phyloP scores from a whole-genome alignment of 176 grass and related monocot genomes.

The Elaeis guineensis region DNA sequence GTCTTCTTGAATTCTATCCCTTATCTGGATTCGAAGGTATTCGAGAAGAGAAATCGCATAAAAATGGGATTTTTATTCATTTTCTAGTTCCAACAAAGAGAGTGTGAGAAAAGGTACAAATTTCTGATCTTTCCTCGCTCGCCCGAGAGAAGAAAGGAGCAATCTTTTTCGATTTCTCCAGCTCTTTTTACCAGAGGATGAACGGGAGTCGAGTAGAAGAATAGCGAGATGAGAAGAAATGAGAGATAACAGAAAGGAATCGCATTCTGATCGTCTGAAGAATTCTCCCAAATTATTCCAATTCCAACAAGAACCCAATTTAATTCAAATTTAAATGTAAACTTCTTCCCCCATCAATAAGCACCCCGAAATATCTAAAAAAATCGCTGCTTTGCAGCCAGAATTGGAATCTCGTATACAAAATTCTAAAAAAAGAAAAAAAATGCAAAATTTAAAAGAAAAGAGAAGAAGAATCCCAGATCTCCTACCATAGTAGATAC shows the following conservation, averaged over 20 bases:
- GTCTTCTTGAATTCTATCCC: too few species aligned
- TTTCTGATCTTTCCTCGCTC: too few species aligned
- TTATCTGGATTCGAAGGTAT: too few species aligned
- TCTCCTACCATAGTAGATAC: slow-evolving; percentile 61
- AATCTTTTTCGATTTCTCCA: too few species aligned
- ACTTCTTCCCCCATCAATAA: not conserved
- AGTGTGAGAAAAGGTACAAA: too few species aligned
- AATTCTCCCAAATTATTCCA: slow-evolving; percentile 12
- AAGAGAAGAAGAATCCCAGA: slow-evolving; percentile 27
- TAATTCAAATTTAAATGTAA: not conserved
- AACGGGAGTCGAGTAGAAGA: not conserved
- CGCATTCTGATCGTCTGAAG: not conserved
- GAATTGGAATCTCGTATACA: slow-evolving; percentile 35
- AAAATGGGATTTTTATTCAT: too few species aligned
- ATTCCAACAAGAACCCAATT: not conserved
- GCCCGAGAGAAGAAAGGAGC: too few species aligned
- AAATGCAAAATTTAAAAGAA: slow-evolving; percentile 27
- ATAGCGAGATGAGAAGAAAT: not conserved
- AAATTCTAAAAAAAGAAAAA: slow-evolving; percentile 15
- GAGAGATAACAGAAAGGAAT: not conserved
- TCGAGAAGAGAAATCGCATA: too few species aligned
- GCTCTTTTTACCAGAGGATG: not conserved
- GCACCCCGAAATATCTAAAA: slow-evolving; percentile 17
- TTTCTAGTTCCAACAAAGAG: too few species aligned
- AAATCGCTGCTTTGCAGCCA: slow-evolving; percentile 54